Conservation (phyloP, 495 filamentous ascomycete species). For the Aspergillus heteromorphus region DNA sequence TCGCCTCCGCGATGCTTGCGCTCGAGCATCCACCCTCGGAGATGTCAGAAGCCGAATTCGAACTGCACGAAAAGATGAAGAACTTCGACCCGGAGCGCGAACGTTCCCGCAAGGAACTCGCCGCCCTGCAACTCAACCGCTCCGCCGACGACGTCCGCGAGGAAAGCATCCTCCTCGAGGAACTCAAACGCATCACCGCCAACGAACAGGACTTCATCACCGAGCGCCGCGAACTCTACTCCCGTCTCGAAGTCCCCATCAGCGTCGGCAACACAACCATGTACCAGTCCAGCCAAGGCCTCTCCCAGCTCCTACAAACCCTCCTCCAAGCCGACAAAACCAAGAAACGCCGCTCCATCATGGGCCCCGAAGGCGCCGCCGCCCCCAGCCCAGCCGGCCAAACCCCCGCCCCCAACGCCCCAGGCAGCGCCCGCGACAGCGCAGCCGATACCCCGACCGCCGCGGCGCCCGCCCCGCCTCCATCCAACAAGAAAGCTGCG, state of each 20-base stretch:
- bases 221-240: slow-evolving; percentile 86
- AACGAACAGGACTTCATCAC: slow-evolving; percentile 76
- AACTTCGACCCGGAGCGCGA: slow-evolving; percentile 80
- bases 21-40: slow-evolving; percentile 73
- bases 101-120: slow-evolving; percentile 73
- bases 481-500: slow-evolving; percentile 53
- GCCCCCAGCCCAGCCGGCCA: slow-evolving; percentile 44
- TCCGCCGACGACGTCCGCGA: slow-evolving; percentile 84
- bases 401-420: slow-evolving; percentile 44
- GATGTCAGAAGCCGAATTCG: slow-evolving; percentile 80
- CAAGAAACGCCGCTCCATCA: slow-evolving; percentile 69
- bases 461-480: slow-evolving; percentile 22
- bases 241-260: slow-evolving; percentile 72
- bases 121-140: slow-evolving; percentile 68
- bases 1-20: slow-evolving; percentile 80
- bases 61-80: slow-evolving; percentile 72
- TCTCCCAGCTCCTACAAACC: slow-evolving; percentile 72
- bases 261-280: slow-evolving; percentile 59
- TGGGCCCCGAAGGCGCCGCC: slow-evolving; percentile 50
- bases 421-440: slow-evolving; percentile 24
- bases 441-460: slow-evolving; percentile 36
- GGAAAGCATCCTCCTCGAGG: slow-evolving; percentile 80
- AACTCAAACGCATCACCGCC: slow-evolving; percentile 82
- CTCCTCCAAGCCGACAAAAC: slow-evolving; percentile 75
- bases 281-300: slow-evolving; percentile 73